Conservation (phyloP, 352 stramenopile species). For the Aphanomyces astaci region DNA sequence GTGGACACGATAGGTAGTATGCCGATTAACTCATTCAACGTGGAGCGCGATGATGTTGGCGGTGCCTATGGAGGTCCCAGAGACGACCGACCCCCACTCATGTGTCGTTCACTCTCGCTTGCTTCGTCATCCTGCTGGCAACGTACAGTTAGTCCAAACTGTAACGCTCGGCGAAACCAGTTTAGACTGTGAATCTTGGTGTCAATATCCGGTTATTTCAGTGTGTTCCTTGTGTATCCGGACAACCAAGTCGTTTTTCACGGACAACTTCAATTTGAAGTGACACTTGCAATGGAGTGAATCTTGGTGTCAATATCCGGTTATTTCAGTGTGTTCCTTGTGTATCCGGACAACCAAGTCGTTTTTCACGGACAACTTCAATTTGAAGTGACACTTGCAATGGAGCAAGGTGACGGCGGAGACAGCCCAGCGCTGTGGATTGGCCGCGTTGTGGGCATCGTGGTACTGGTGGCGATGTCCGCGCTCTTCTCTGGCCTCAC, state of each 20-base stretch:
- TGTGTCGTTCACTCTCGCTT: too few relatives aligned
- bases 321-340: too few relatives aligned
- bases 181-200: too few relatives aligned
- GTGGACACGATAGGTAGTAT: too few relatives aligned
- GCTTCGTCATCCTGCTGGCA: too few relatives aligned
- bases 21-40: too few relatives aligned
- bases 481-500: constrained; percentile 91
- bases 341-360: not conserved
- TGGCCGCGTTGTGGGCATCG: constrained; percentile 29
- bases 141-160: too few relatives aligned
- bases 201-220: not conserved
- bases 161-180: too few relatives aligned
- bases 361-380: not conserved
- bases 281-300: not conserved
- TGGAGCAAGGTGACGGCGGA: not conserved
- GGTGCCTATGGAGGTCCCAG: too few relatives aligned
- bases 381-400: not conserved
- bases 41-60: too few relatives aligned
- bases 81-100: too few relatives aligned
- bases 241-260: not conserved
- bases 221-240: too few relatives aligned
- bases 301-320: not conserved
- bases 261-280: not conserved
- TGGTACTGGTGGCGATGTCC: constrained; percentile 76
- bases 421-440: not conserved